Base-by-base conservation (phyloP, 768 basidiomycete species). In the Kwoniella mangroviensis region DNA sequence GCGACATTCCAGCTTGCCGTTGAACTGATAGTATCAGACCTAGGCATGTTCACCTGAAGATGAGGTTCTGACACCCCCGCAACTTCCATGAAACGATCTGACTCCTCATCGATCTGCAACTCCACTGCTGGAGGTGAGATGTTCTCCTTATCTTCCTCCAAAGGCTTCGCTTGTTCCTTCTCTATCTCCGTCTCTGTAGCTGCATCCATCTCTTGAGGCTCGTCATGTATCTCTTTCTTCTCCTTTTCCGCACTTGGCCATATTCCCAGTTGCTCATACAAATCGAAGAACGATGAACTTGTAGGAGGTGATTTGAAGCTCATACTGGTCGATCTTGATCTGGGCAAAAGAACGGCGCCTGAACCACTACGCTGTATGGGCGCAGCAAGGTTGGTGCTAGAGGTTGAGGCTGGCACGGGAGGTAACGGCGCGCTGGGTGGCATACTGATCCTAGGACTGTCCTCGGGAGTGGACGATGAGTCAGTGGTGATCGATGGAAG, bases 251-350 rank as follows among this genome's bases (percentile, higher is more conserved):
- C 60, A 9, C 75, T 74, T 0, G 81, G 81, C 74, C 75, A 78
- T n/a, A 82, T 81, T 1, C 81, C 81, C 1, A 82, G 69, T 55
- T 82, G 78, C 63, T 76, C 78, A 65, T 82, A 82, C 24, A 82
- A 68, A 58, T 82, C 81, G 71, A 76, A 79, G 68, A 82, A 82
- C 22, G 75, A 77, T 15, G 76, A 78, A 55, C 77, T 77, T 7
- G 75, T 80, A 0, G 79, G 74, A 3, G 81, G 79, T n/a, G 79
- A 69, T 40, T 74, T 75, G n/a, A 78, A 66, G 24, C 68, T 73
- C 79, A 80, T 76, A 52, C 77, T 78, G 17, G 79, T 78, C 45
- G 79, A 80, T 49, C 79, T 42, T 9, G 76, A 78, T 4, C 79
- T 67, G 13, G 79, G 77, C 17, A 80, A 69, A 3, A 80, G 70